These are phyloP conservation scores for Fraxinus anomala DNA, from an alignment of 257 asterid genomes.

Conservation along the genomic window DNA sequence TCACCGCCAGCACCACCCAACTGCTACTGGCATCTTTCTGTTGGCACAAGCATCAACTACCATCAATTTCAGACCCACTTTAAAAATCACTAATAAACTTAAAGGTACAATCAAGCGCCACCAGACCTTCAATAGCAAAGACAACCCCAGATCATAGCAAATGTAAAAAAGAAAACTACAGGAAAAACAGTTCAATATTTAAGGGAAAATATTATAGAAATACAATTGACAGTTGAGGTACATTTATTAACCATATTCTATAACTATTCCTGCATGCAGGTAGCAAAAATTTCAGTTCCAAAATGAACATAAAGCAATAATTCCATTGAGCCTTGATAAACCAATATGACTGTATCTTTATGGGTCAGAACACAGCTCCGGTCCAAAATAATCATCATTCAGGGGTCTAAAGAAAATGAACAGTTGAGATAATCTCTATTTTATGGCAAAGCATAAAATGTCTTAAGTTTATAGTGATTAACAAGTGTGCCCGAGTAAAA, in stretches of 20 bases:
- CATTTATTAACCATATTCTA: background rate
- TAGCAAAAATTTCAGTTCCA: background rate
- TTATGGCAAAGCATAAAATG: background rate
- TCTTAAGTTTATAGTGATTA: background rate
- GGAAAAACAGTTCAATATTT: background rate
- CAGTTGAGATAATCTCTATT: background rate
- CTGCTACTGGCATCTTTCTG: constrained; percentile 15
- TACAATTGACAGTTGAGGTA: background rate
- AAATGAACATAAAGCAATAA: background rate
- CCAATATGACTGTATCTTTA: background rate
- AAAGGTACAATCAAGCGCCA: background rate
- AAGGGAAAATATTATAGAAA: background rate
- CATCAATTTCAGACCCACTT: background rate
- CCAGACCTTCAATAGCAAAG: background rate
- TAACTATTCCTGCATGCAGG: background rate
- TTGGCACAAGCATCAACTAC: background rate
- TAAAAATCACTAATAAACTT: background rate
- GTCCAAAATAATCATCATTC: background rate
- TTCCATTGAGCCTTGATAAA: background rate
- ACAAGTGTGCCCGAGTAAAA: background rate
- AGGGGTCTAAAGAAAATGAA: background rate
- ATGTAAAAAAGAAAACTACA: background rate
- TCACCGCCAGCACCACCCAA: constrained; percentile 14
- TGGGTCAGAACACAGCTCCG: background rate
- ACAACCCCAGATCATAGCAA: background rate